Evolutionary conservation across 192 early-diverging fungal species (phyloP).

Genomic region (Chytriomyces confervae): DNA sequence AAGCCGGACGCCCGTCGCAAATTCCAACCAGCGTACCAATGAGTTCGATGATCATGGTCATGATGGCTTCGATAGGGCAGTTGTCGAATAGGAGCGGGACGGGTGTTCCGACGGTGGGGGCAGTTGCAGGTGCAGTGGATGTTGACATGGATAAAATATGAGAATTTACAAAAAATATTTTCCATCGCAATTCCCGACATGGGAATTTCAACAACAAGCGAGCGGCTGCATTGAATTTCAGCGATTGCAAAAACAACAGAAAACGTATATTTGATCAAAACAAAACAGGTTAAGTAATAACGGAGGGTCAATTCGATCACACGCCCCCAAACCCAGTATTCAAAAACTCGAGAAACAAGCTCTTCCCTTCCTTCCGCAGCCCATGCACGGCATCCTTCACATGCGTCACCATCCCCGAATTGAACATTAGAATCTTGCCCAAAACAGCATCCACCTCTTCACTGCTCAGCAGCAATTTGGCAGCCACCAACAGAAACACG

Average conservation of each 20-base stretch:
- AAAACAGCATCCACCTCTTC: slow-evolving; percentile 40
- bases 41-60: slow-evolving; percentile 45
- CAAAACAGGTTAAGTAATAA: background rate
- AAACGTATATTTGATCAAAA: too few relatives aligned
- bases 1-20: slow-evolving; percentile 20
- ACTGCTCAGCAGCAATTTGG: slow-evolving; percentile 22
- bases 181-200: too few relatives aligned
- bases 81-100: slow-evolving; percentile 35
- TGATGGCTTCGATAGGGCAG: slow-evolving; percentile 35
- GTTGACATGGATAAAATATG: too few relatives aligned
- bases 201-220: too few relatives aligned
- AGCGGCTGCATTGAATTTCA: too few relatives aligned
- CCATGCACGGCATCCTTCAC: slow-evolving; percentile 20
- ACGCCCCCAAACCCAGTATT: slow-evolving; percentile 23
- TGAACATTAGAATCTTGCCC: slow-evolving; percentile 23
- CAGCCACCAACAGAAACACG: slow-evolving; percentile 14
- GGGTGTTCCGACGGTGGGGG: background rate
- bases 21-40: slow-evolving; percentile 13
- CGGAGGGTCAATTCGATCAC: background rate
- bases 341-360: slow-evolving; percentile 31
- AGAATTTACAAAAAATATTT: too few relatives aligned
- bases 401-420: slow-evolving; percentile 36
- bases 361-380: slow-evolving; percentile 23
- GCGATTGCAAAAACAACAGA: too few relatives aligned
- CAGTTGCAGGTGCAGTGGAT: too few relatives aligned